Conservation (phyloP, 495 filamentous ascomycete genomes). For the Friedmanniomyces simplex region DNA sequence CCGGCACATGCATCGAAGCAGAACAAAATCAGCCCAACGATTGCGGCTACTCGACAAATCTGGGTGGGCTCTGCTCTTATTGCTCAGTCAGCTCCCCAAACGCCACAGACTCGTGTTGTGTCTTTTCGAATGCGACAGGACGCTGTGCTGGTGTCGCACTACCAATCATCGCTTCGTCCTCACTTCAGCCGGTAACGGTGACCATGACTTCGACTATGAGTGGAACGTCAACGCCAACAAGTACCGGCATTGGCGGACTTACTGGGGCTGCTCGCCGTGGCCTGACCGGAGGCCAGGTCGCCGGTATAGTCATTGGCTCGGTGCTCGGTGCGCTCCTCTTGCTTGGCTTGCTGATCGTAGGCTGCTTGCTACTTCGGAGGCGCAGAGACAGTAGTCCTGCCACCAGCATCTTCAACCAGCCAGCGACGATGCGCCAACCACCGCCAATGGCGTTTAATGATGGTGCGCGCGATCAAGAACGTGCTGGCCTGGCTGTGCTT, state of each 20-base stretch:
- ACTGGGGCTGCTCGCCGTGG: conserved; percentile 32
- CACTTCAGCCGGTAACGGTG: conserved; percentile 37
- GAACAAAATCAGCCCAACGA: conserved; percentile 71
- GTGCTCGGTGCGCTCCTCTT: conserved; percentile 62
- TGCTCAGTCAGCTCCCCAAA: conserved; percentile 75
- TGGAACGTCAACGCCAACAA: conserved; percentile 32
- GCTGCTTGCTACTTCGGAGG: conserved; percentile 41
- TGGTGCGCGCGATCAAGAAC: conserved; percentile 25
- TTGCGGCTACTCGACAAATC: conserved; percentile 77
- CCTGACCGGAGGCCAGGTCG: conserved; percentile 75
- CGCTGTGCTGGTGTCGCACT: conserved; percentile 65
- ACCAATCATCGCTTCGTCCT: conserved; percentile 55
- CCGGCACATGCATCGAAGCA: conserved; percentile 62
- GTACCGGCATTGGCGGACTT: conserved; percentile 36
- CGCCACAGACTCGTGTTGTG: conserved; percentile 91
- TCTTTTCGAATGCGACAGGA: conserved; percentile 58
- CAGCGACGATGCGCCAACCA: conserved; percentile 54
- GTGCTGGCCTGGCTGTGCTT: conserved; percentile 45
- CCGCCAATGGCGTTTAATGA: conserved; percentile 28
- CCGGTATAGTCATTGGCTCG: conserved; percentile 79
- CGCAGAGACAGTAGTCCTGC: conserved; percentile 50
- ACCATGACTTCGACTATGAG: conserved; percentile 27
- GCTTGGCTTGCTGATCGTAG: conserved; percentile 50
- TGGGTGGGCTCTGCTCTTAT: conserved; percentile 75
- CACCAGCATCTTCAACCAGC: conserved; percentile 68